Percentiles rank a stretch among this genome's conserved stretches.
phyloP scores from a whole-genome alignment of 2,329 filamentous ascomycete genomes.

The Colletotrichum destructivum region DNA sequence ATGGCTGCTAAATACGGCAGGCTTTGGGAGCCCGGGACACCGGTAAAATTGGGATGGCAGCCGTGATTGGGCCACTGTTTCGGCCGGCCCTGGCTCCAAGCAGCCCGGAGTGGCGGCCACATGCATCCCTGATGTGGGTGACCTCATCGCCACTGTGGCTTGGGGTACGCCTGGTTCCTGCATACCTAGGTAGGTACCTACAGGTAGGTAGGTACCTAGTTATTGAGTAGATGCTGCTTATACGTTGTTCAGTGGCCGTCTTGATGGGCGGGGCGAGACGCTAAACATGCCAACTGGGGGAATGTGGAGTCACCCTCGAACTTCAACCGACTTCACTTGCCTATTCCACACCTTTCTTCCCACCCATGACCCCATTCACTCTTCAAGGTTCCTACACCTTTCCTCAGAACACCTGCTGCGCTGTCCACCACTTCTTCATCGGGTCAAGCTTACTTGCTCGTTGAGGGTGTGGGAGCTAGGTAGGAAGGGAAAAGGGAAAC shows the following conservation, averaged over 20 bases:
- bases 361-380: background rate
- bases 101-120: conserved; percentile 24
- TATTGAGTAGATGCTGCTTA: no score
- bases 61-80: conserved; percentile 34
- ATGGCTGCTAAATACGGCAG: conserved; percentile 30
- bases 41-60: conserved; percentile 31
- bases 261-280: conserved; percentile 1
- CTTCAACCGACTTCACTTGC: conserved; percentile 15
- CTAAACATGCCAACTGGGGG: conserved; percentile 17
- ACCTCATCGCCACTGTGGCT: conserved; percentile 4
- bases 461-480: background rate
- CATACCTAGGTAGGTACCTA: background rate
- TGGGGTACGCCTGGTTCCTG: conserved; percentile 33
- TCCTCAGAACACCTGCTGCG: background rate
- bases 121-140: background rate
- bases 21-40: conserved; percentile 23
- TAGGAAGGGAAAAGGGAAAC: no score
- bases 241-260: background rate
- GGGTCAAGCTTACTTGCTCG: background rate
- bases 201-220: no score
- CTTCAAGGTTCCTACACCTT: conserved; percentile 8
- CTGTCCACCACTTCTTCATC: conserved; percentile 11
- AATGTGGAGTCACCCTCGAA: conserved; percentile 23
- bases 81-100: conserved; percentile 14
- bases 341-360: conserved; percentile 21